Conservation (phyloP, 139 green algal genomes). For the Chlorella vulgaris region DNA sequence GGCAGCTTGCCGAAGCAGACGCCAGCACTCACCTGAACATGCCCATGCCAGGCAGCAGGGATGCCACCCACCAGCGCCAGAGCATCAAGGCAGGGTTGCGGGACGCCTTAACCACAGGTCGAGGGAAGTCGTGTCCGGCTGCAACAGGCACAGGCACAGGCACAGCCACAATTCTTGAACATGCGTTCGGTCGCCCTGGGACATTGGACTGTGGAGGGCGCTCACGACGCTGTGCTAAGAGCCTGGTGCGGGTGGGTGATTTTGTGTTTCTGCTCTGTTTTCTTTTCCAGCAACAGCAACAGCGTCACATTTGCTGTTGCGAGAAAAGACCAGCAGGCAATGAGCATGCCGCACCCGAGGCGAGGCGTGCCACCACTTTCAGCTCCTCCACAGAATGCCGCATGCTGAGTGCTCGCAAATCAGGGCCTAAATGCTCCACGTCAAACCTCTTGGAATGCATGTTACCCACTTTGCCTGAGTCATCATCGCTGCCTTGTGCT, state of each 20-base stretch:
- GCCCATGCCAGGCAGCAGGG: constrained; percentile 27
- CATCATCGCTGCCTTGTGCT: too few relatives aligned
- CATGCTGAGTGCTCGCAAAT: neutral
- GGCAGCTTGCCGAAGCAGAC: neutral
- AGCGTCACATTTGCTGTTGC: too few relatives aligned
- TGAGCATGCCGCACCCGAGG: neutral
- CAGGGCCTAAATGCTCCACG: neutral
- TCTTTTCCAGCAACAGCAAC: too few relatives aligned
- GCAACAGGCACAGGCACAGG: neutral
- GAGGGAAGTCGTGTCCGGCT: neutral
- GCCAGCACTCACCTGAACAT: constrained; percentile 33
- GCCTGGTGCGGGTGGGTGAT: too few relatives aligned
- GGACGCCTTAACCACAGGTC: neutral
- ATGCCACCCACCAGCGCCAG: neutral
- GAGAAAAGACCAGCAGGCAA: neutral
- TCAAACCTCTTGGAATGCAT: too few relatives aligned
- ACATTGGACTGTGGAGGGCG: too few relatives aligned
- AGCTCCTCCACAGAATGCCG: neutral
- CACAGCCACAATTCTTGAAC: neutral
- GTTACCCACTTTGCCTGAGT: too few relatives aligned
- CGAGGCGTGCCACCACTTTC: neutral
- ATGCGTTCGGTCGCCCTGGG: too few relatives aligned
- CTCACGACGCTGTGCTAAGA: too few relatives aligned
- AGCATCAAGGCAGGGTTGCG: neutral
- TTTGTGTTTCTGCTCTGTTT: too few relatives aligned